phyloP scores from a whole-genome alignment of 2,329 filamentous ascomycete genomes.

The Talaromyces sp. region DNA sequence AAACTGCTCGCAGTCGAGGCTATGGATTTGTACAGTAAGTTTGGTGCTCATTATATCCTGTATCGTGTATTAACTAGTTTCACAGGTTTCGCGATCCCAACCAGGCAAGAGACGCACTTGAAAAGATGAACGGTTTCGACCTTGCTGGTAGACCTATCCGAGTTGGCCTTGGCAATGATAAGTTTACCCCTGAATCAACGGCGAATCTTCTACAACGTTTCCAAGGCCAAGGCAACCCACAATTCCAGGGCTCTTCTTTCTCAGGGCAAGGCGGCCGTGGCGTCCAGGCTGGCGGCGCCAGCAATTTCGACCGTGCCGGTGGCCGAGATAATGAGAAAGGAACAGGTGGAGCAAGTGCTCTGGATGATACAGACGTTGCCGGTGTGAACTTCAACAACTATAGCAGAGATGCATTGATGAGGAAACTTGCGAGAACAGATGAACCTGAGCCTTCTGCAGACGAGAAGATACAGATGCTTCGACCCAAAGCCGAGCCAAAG shows the following conservation, averaged over 20 bases:
- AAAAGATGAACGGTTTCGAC: constrained; percentile 99
- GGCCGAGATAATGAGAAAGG: constrained; percentile 85
- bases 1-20: constrained; percentile 81
- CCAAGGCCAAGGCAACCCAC: constrained; percentile 65
- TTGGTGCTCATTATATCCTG: constrained; percentile 21
- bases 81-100: constrained; percentile 82
- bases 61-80: constrained; percentile 21
- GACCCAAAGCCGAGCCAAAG: constrained; percentile 74
- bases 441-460: constrained; percentile 61
- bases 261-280: constrained; percentile 86
- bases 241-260: constrained; percentile 85
- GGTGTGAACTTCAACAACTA: constrained; percentile 99
- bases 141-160: constrained; percentile 94
- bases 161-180: constrained; percentile 99
- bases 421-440: constrained; percentile 94
- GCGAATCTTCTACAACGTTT: constrained; percentile 89
- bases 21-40: constrained; percentile 99
- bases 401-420: constrained; percentile 96
- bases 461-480: constrained; percentile 67
- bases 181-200: constrained; percentile 97
- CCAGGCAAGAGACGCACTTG: constrained; percentile 87
- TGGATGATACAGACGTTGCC: constrained; percentile 95
- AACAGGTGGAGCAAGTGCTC: constrained; percentile 81
- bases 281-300: constrained; percentile 68
- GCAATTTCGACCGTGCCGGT: constrained; percentile 83